Percentiles rank a stretch among this genome's conserved stretches.
Evolutionary conservation across 768 basidiomycete genomes (phyloP).

Genomic region (Peribolospora kevripleyi): DNA sequence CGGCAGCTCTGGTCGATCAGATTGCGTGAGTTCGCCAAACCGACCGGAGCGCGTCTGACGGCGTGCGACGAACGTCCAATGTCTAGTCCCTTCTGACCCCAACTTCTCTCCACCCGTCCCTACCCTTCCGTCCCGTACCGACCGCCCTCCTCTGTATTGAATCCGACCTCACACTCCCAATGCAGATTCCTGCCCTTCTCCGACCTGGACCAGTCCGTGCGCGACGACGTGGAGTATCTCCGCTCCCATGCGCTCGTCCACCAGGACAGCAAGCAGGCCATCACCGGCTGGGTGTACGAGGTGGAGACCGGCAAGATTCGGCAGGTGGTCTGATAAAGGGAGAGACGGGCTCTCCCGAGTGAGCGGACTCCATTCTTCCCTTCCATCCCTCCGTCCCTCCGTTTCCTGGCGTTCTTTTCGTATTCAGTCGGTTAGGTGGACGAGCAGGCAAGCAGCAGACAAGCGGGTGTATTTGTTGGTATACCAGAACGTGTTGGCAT

Average conservation of each 20-base stretch:
- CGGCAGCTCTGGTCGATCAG: constrained; percentile 24
- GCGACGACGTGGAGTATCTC: constrained; percentile 23
- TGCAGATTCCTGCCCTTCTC: constrained; percentile 4
- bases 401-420: too few species aligned
- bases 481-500: too few species aligned
- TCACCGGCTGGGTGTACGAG: constrained; percentile 46
- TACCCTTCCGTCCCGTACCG: constrained; percentile 1
- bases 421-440: too few species aligned
- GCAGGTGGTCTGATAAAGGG: neutral
- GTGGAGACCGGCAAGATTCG: constrained; percentile 36
- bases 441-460: too few species aligned
- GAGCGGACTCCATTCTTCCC: too few species aligned
- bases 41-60: neutral
- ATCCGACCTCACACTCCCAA: neutral
- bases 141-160: neutral
- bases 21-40: constrained; percentile 29
- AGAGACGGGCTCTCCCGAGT: too few species aligned
- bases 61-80: too few species aligned
- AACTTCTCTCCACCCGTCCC: too few species aligned
- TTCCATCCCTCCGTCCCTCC: too few species aligned
- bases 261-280: constrained; percentile 31
- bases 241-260: constrained; percentile 34
- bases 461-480: too few species aligned
- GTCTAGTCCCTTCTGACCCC: too few species aligned
- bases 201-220: constrained; percentile 12